Evolutionary conservation across 768 basidiomycete genomes (phyloP).

Genomic region (Kwoniella dejecticola): DNA sequence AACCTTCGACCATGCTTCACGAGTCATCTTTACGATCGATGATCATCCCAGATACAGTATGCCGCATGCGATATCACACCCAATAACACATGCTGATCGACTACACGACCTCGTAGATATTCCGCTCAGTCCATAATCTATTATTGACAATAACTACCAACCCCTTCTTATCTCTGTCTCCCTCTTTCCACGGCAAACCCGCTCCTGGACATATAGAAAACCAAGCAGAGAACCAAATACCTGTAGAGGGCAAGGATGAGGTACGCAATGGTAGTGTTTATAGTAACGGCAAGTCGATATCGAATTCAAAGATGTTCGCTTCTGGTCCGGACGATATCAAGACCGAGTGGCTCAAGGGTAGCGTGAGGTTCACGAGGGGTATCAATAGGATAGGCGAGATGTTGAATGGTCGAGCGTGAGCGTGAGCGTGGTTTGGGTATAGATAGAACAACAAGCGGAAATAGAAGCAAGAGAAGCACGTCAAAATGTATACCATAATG

Average conservation of each 20-base stretch:
- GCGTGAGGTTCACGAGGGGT: slow-evolving; percentile 34
- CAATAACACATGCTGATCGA: too few species aligned
- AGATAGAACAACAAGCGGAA: not conserved
- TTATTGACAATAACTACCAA: slow-evolving; percentile 41
- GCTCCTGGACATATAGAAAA: not conserved
- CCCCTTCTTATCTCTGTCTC: slow-evolving; percentile 46
- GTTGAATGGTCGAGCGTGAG: slow-evolving; percentile 33
- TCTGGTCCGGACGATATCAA: slow-evolving; percentile 39
- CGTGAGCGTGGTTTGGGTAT: not conserved
- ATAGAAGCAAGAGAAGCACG: too few species aligned
- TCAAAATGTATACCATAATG: too few species aligned
- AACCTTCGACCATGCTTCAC: too few species aligned
- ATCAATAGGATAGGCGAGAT: slow-evolving; percentile 41
- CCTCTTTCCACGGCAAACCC: slow-evolving; percentile 34
- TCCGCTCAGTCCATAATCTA: slow-evolving; percentile 50
- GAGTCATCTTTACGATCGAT: too few species aligned
- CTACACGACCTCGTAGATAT: slow-evolving; percentile 32
- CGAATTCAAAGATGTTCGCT: slow-evolving; percentile 30
- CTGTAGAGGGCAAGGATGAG: not conserved
- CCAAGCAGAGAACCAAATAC: not conserved
- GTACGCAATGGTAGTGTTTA: too few species aligned
- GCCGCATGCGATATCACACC: too few species aligned
- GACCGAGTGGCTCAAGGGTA: slow-evolving; percentile 37
- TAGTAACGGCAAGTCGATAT: too few species aligned
- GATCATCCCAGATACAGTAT: too few species aligned